Evolutionary conservation across 1,284 basidiomycete genomes (phyloP), one percentile per base, ranked within the genome.

Genomic region (Schizopora paradoxa): DNA sequence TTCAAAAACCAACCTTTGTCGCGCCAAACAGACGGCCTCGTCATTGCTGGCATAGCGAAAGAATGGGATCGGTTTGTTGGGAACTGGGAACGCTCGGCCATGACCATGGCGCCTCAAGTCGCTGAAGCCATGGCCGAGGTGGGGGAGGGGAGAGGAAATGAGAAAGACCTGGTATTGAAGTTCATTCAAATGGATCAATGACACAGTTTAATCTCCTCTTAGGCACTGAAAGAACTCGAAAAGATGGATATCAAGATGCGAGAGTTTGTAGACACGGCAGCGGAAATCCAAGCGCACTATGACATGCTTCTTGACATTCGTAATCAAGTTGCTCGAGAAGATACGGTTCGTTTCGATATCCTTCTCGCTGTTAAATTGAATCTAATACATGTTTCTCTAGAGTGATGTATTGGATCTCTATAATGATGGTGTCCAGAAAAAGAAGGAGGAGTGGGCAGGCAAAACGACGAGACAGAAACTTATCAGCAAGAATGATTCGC

Each of bases 381-480:
- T 21, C 35, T 45, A 6, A 34, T 47, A 13, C 23, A 16, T 35
- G 4, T 26, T 35, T 39, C 21, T 21, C 21, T 45, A 86, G 83
- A 64, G 63, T 32, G 63, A 78, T 48, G 62, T 74, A 4, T 56
- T 73, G 7, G 62, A 69, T 7, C 58, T 56, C 10, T 86, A 82
- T 56, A 61, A 68, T 37, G 54, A 55, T 26, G 72, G 61, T 13
- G 66, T 79, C 1, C 59, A 70, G 41, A 58, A 59, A 16, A 63
- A 61, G 26, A 56, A 72, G 34, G 63, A 72, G 8, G 66, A 64
- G n/a, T 85, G 86, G 58, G 54, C 67, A 4, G 60, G 60, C 26
- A 78, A 77, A 61, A 88, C 85, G 0, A 68, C 77, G 7, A 75
- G 86, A 16, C 83, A 88, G 61, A 89, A 85, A 61, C 89, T 88